A percentile compares a stretch with the other conserved stretches of the same genome.
These are phyloP conservation scores for Tetracladium maxilliforme DNA, from an alignment of 2,329 filamentous ascomycete species.

Conservation along the genomic window DNA sequence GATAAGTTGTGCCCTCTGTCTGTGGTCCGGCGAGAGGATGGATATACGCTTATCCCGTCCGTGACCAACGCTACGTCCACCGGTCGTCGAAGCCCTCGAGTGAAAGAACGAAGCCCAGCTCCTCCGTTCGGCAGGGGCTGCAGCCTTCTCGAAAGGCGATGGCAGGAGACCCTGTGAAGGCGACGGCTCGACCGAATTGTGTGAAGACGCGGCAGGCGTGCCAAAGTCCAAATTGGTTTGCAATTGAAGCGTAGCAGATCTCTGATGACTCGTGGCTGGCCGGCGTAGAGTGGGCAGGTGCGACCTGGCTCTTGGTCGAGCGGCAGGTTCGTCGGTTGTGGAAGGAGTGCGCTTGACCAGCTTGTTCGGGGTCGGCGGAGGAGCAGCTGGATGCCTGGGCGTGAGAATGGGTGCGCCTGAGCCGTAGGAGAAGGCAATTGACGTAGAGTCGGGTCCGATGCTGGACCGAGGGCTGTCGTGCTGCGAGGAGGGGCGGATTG, in stretches of 20 bases:
- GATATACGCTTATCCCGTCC: neutral
- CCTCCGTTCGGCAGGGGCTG: neutral
- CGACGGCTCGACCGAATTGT: no score
- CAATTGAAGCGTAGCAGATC: slow-evolving; percentile 55
- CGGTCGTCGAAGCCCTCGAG: neutral
- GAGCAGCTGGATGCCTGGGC: slow-evolving; percentile 15
- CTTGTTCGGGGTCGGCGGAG: slow-evolving; percentile 51
- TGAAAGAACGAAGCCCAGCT: neutral
- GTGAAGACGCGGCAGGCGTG: neutral
- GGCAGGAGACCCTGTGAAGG: no score
- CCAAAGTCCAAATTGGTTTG: slow-evolving; percentile 11
- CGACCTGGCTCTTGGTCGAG: slow-evolving; percentile 34
- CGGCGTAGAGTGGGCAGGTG: slow-evolving; percentile 53
- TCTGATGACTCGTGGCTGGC: slow-evolving; percentile 67
- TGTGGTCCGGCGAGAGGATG: neutral
- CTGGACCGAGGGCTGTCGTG: slow-evolving; percentile 51
- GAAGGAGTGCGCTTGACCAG: slow-evolving; percentile 60
- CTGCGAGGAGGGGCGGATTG: slow-evolving; percentile 48
- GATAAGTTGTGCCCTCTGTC: neutral
- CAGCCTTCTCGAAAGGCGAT: neutral
- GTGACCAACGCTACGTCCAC: neutral
- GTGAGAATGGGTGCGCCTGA: slow-evolving; percentile 49
- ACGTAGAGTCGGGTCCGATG: slow-evolving; percentile 49
- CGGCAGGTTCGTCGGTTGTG: slow-evolving; percentile 27
- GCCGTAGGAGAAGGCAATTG: slow-evolving; percentile 48